These are phyloP conservation scores for Naganishia cerealis DNA, from an alignment of 1,284 basidiomycete species.

Conservation along the genomic window DNA sequence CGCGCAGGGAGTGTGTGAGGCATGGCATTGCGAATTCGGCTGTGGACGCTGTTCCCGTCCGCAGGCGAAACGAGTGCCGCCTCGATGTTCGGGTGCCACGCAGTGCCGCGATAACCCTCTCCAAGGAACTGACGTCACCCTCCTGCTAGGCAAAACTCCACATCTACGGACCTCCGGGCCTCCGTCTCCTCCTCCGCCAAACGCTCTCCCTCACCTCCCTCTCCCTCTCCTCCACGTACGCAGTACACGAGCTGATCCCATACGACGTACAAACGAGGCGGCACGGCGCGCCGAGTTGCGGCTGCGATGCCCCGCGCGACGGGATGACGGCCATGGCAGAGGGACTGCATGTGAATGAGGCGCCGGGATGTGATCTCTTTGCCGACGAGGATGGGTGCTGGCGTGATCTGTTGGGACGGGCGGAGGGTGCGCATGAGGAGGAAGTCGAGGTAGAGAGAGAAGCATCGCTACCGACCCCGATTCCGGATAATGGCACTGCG, in stretches of 20 bases:
- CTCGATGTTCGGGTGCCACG: background rate
- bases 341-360: conserved; percentile 67
- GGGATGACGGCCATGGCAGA: conserved; percentile 29
- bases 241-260: conserved; percentile 77
- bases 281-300: conserved; percentile 10
- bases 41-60: too few species aligned
- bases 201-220: conserved; percentile 70
- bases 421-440: conserved; percentile 7
- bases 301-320: conserved; percentile 1
- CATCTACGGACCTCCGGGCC: conserved; percentile 77
- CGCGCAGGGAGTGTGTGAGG: too few species aligned
- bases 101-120: background rate
- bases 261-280: background rate
- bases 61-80: background rate
- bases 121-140: background rate
- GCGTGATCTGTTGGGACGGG: conserved; percentile 58
- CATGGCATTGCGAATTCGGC: too few species aligned
- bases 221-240: conserved; percentile 66
- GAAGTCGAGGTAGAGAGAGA: conserved; percentile 1
- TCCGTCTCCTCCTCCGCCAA: conserved; percentile 74
- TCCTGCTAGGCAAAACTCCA: conserved; percentile 65
- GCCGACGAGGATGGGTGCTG: conserved; percentile 70
- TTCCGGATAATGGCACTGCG: background rate
- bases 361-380: conserved; percentile 65
- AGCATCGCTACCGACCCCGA: background rate